These are phyloP conservation scores for Fusarium austroafricanum DNA, from an alignment of 2,329 filamentous ascomycete genomes.

Conservation along the genomic window DNA sequence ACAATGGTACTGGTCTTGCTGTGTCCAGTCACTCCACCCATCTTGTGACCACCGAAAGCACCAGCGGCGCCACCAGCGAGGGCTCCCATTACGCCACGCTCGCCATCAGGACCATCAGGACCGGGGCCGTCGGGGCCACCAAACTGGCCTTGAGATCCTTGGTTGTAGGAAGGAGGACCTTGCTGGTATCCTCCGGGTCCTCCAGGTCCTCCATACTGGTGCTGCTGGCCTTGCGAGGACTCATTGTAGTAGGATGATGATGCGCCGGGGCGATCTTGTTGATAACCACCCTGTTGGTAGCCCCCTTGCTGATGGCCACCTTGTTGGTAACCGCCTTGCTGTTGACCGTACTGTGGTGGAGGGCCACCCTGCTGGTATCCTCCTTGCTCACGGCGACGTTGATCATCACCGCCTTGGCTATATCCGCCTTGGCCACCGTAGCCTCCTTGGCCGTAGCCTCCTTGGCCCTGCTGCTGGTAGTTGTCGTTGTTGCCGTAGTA, in stretches of 20 bases:
- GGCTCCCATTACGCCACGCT: conserved; percentile 56
- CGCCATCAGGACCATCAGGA: conserved; percentile 49
- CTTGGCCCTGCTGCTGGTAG: conserved; percentile 20
- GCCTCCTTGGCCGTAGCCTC: background rate
- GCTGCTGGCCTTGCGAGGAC: conserved; percentile 8
- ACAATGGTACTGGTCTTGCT: conserved; percentile 52
- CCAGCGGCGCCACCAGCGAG: conserved; percentile 56
- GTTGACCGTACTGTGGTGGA: background rate
- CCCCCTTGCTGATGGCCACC: background rate
- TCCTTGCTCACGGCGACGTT: conserved; percentile 5
- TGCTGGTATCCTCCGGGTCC: background rate
- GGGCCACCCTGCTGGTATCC: conserved; percentile 8
- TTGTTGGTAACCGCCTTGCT: conserved; percentile 2
- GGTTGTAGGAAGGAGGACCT: background rate
- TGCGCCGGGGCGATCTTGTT: conserved; percentile 17
- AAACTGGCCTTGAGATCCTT: conserved; percentile 10
- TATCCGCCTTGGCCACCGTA: conserved; percentile 13
- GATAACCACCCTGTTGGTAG: background rate
- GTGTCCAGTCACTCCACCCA: conserved; percentile 49
- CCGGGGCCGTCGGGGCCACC: conserved; percentile 29
- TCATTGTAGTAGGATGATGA: conserved; percentile 25
- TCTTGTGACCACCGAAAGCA: conserved; percentile 55
- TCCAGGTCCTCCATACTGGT: conserved; percentile 18
- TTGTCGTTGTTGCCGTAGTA: conserved; percentile 27
- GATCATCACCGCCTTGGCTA: conserved; percentile 12